Evolutionary conservation across 805 yeast genomes (phyloP), one percentile per base, ranked within the genome.

Genomic region (Candida fluviatilis): DNA sequence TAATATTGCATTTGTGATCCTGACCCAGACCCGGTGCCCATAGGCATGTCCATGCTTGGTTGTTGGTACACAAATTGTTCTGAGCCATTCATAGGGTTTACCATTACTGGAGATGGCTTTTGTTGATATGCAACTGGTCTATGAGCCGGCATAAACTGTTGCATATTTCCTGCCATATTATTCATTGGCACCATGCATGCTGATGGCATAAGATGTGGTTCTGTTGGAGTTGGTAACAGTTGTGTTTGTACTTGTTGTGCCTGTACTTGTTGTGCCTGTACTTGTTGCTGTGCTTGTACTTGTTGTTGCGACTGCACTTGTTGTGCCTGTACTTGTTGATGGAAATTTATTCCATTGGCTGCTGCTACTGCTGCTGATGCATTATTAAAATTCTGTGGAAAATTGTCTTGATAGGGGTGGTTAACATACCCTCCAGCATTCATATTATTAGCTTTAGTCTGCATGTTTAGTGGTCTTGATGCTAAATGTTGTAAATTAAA

Each of bases 401-500:
- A 34, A n/a, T 7, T 12, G 19, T 23, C 30, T 16, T 34, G 16
- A n/a, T 18, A 17, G 5, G 28, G 14, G 5, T n/a, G 18, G 25
- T 34, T 35, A 24, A 33, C 24, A 34, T n/a, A n/a, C n/a, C n/a
- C n/a, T n/a, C n/a, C n/a, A n/a, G n/a, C n/a, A n/a, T n/a, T n/a
- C n/a, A n/a, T 32, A 40, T n/a, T 43, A 41, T 43, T 48, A 10
- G 48, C 39, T 28, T 42, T 42, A 11, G n/a, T 33, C 15, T 41
- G 29, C 12, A 31, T 16, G 4, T 17, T 15, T 8, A 4, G 24
- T 11, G 24, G 24, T 17, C 24, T 31, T 19, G 24, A 21, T 23
- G 35, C 13, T 8, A 36, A 19, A 13, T 24, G 23, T 18, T 14
- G 17, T 13, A 15, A 16, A 19, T 29, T 15, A 10, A 21, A 6